Base-by-base conservation (phyloP, 441 rosid species). In the Populus hybrid region DNA sequence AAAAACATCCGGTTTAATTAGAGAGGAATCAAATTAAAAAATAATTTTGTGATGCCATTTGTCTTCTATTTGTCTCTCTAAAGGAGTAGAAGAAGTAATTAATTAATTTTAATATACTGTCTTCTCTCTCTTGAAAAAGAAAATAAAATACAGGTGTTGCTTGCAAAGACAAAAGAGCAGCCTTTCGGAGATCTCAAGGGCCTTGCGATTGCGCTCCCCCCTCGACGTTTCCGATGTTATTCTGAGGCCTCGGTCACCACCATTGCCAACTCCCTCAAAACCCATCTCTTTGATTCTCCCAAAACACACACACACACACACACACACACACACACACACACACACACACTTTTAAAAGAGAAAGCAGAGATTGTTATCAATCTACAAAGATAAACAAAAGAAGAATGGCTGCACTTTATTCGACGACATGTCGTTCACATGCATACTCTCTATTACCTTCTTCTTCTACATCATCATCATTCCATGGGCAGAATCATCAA, bases 101-200 rank as follows among this genome's bases (percentile, higher is more conserved):
- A 38, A 38, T 38, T 23, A 20, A 16, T n/a, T 66, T 77, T n/a
- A n/a, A n/a, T n/a, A n/a, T n/a, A n/a, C n/a, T n/a, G n/a, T 1
- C 20, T 20, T 7, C 50, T 9, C 42, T 26, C 16, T 42, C 45
- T 64, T 64, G 14, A 31, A 4, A 31, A 21, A 59, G 4, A 6
- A 31, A 9, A 2, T 0, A 4, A 28, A 7, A 16, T 12, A 3
- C 36, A 18, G 36, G 29, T 33, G 59, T 29, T 50, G 24, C 20
- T 21, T 56, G 23, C 9, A 74, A 38, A 2, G 72, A 68, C 67
- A 59, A 56, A 20, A 64, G 67, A 75, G 77, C 86, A 86, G 84
- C 94, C 92, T 83, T 91, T 90, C 90, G 91, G 90, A 88, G 92
- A 90, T 89, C 87, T 89, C 90, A 88, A 90, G 84, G 87, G 89